phyloP scores from a whole-genome alignment of 768 basidiomycete species.

The Boletus huronensis region DNA sequence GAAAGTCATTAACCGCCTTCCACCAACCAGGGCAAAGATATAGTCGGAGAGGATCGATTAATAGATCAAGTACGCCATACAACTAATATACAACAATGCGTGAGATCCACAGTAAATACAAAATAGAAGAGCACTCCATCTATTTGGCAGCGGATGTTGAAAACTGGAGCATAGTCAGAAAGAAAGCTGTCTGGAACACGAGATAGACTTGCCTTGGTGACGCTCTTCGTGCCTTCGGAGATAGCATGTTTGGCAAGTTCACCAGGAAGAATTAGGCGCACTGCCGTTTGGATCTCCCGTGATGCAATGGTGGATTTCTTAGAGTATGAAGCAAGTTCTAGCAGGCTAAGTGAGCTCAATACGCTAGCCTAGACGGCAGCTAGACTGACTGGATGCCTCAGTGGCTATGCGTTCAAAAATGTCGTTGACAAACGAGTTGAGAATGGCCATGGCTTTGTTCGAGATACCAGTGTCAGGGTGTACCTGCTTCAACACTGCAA shows the following conservation, averaged over 20 bases:
- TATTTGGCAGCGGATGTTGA: constrained; percentile 46
- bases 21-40: not conserved
- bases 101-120: constrained; percentile 14
- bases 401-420: constrained; percentile 92
- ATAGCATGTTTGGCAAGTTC: constrained; percentile 99
- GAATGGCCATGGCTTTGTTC: constrained; percentile 92
- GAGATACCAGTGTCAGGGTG: constrained; percentile 99
- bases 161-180: constrained; percentile 30
- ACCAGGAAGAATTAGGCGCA: constrained; percentile 93
- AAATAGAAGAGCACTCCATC: constrained; percentile 9
- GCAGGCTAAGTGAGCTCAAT: not conserved
- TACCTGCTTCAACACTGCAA: constrained; percentile 87
- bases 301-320: constrained; percentile 99
- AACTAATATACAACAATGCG: constrained; percentile 33
- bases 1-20: not conserved
- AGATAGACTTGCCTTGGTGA: constrained; percentile 48
- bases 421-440: constrained; percentile 91
- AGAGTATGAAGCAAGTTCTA: constrained; percentile 95
- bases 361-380: not conserved
- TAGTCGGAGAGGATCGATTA: constrained; percentile 19
- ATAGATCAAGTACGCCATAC: constrained; percentile 28
- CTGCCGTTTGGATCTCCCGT: constrained; percentile 96
- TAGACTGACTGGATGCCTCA: constrained; percentile 75
- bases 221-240: constrained; percentile 85
- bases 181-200: not conserved